These are phyloP conservation scores for Parascedosporium putredinis DNA, from an alignment of 2,329 filamentous ascomycete species.

Conservation along the genomic window DNA sequence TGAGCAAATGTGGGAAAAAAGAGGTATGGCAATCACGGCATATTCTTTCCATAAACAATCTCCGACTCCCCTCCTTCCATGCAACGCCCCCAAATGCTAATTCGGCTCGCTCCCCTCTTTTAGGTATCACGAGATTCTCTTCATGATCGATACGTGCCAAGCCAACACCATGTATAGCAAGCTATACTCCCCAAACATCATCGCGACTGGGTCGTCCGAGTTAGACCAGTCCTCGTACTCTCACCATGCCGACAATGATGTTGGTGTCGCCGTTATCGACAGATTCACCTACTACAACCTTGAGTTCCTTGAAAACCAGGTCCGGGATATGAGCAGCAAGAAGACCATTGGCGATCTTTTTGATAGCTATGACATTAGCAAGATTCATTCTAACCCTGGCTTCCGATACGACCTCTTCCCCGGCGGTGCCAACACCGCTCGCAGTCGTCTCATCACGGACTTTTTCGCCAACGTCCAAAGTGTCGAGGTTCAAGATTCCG, in stretches of 20 bases:
- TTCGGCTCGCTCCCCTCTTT: background rate
- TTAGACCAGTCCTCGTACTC: conserved; percentile 95
- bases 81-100: background rate
- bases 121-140: conserved; percentile 91
- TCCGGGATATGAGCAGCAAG: conserved; percentile 76
- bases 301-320: conserved; percentile 87
- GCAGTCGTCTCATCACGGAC: conserved; percentile 78
- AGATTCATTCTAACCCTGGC: conserved; percentile 89
- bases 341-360: conserved; percentile 89
- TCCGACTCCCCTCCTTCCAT: background rate
- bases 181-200: conserved; percentile 95
- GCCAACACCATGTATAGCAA: conserved; percentile 99
- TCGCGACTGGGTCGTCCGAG: conserved; percentile 92
- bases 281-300: conserved; percentile 98
- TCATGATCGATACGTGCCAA: conserved; percentile 99
- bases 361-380: conserved; percentile 87
- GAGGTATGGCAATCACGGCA: conserved; percentile 53
- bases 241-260: conserved; percentile 95
- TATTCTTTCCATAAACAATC: too few relatives aligned
- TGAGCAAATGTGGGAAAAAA: conserved; percentile 99
- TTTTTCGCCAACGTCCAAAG: conserved; percentile 99
- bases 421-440: conserved; percentile 66
- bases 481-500: conserved; percentile 69
- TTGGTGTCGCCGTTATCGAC: conserved; percentile 96
- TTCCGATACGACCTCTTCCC: conserved; percentile 92